phyloP scores from a whole-genome alignment of 306 rosid species.

The Gastrolobium bilobum region DNA sequence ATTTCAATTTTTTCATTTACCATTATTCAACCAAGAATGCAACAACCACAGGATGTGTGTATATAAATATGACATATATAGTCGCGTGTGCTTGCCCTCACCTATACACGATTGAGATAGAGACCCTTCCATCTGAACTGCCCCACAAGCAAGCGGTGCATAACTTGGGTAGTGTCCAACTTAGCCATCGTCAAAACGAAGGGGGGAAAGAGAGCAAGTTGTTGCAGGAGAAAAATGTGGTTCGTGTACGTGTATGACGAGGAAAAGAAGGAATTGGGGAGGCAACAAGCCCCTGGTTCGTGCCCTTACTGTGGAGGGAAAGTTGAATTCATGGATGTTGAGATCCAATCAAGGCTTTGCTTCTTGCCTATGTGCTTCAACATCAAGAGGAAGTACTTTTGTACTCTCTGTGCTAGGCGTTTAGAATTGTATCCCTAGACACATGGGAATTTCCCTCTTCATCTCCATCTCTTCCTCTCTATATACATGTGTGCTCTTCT shows the following conservation, averaged over 20 bases:
- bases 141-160: neutral
- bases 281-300: conserved; percentile 83
- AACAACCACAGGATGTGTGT: neutral
- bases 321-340: conserved; percentile 82
- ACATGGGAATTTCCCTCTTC: neutral
- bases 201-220: neutral
- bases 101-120: neutral
- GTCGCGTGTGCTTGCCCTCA: neutral
- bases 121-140: neutral
- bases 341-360: conserved; percentile 69
- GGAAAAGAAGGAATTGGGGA: conserved; percentile 75
- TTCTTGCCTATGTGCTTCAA: conserved; percentile 80
- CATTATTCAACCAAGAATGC: neutral
- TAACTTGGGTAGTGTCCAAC: neutral
- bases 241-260: conserved; percentile 69
- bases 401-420: conserved; percentile 78
- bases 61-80: conserved; percentile 28
- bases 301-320: conserved; percentile 92
- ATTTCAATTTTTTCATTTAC: neutral
- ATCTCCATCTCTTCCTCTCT: too few relatives aligned
- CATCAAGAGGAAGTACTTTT: conserved; percentile 83
- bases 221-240: conserved; percentile 70
- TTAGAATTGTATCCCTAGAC: conserved; percentile 64
- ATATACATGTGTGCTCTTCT: neutral
- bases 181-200: conserved; percentile 5